phyloP scores from a whole-genome alignment of 2,329 filamentous ascomycete species.

The Celoporthe dispersa region DNA sequence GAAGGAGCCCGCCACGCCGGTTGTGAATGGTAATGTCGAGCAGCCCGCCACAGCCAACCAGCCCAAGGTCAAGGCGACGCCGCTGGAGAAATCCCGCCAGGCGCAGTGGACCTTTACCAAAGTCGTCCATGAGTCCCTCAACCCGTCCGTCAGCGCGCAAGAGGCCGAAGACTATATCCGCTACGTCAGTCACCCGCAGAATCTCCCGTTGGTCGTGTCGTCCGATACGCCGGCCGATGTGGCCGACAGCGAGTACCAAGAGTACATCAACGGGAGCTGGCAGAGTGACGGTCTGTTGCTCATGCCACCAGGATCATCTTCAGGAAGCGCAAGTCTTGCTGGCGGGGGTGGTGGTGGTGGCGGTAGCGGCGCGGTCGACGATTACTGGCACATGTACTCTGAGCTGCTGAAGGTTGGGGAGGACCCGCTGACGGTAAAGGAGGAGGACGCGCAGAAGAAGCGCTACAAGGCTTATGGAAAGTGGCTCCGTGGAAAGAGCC shows the following conservation, averaged over 20 bases:
- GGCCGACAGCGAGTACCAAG: constrained; percentile 71
- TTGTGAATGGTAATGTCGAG: constrained; percentile 32
- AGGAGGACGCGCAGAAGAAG: constrained; percentile 89
- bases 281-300: constrained; percentile 61
- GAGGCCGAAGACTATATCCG: constrained; percentile 87
- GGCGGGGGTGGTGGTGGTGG: constrained; percentile 25
- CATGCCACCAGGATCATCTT: constrained; percentile 60
- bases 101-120: constrained; percentile 89
- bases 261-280: constrained; percentile 75
- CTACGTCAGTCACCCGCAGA: constrained; percentile 88
- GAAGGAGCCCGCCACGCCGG: constrained; percentile 49
- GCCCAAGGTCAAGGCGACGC: constrained; percentile 57
- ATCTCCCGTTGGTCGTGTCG: constrained; percentile 80
- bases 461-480: constrained; percentile 95
- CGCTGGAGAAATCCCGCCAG: constrained; percentile 76
- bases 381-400: constrained; percentile 73
- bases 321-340: constrained; percentile 39
- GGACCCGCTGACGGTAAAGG: constrained; percentile 83
- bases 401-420: constrained; percentile 79
- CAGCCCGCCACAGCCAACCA: constrained; percentile 25
- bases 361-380: constrained; percentile 53
- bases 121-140: constrained; percentile 82
- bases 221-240: constrained; percentile 62
- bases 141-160: constrained; percentile 75
- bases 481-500: constrained; percentile 91